Percentiles rank a stretch among this genome's conserved stretches.
These are phyloP conservation scores for Tilletia caries DNA, from an alignment of 1,284 basidiomycete species.

Conservation along the genomic window DNA sequence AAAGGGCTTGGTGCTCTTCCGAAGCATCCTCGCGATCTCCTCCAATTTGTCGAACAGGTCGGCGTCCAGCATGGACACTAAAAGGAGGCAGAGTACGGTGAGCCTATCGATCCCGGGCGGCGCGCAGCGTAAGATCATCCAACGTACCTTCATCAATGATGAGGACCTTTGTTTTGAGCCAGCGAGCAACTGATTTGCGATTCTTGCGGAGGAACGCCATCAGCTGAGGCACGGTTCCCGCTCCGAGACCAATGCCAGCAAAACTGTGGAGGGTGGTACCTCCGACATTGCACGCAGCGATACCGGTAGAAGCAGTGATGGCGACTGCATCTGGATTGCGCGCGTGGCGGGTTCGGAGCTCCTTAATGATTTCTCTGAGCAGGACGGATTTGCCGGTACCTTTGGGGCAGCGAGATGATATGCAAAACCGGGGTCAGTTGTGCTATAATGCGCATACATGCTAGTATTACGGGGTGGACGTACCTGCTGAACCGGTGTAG, in stretches of 20 bases:
- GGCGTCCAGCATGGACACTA: slow-evolving; percentile 85
- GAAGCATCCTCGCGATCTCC: slow-evolving; percentile 64
- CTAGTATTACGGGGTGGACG: not conserved
- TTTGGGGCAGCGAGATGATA: slow-evolving; percentile 46
- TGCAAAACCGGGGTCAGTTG: no score
- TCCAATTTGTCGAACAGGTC: slow-evolving; percentile 84
- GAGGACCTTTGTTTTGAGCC: slow-evolving; percentile 73
- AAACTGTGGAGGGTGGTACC: slow-evolving; percentile 91
- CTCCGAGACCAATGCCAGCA: slow-evolving; percentile 78
- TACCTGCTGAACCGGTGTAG: slow-evolving; percentile 80
- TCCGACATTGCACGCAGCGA: slow-evolving; percentile 87
- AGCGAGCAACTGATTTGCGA: slow-evolving; percentile 65
- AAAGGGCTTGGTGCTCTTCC: slow-evolving; percentile 67
- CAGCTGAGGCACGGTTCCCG: slow-evolving; percentile 66
- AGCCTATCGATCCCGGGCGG: not conserved
- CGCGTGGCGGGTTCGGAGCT: slow-evolving; percentile 60
- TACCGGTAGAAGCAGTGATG: slow-evolving; percentile 83
- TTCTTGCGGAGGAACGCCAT: slow-evolving; percentile 68
- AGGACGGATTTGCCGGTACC: slow-evolving; percentile 94
- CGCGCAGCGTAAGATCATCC: not conserved
- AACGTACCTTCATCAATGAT: slow-evolving; percentile 87
- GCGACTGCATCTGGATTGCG: slow-evolving; percentile 65
- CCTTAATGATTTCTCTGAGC: slow-evolving; percentile 78
- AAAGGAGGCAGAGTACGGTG: not conserved
- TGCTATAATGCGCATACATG: not conserved